Evolutionary conservation across 2,329 filamentous ascomycete genomes (phyloP), one percentile per base, ranked within the genome.

Genomic region (Aphanoascus verrucosus): DNA sequence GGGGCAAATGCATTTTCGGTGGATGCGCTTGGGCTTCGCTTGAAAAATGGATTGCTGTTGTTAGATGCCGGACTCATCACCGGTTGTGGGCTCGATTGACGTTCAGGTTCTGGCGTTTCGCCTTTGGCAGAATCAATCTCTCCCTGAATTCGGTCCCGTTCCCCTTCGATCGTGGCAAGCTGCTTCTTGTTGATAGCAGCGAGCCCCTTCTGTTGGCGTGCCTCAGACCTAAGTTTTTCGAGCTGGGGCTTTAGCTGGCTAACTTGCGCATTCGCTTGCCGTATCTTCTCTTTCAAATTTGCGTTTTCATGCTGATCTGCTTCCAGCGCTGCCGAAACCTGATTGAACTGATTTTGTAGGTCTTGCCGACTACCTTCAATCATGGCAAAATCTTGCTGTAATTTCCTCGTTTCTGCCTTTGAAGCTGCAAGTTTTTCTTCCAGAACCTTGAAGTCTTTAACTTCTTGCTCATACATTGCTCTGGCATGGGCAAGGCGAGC

Each of bases 181-280:
- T 98, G 93, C 74, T 98, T 98, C 77, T 94, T 97, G 73, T 96
- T 96, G 72, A 98, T 98, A 42, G 93, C 90, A 31, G 94, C 91
- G 59, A 97, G 77, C 15, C 93, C 93, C 73, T 94, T 97, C 65
- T 97, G 90, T 68, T 97, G 93, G 41, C 93, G 83, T 23, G 89
- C 89, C 62, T 96, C 89, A 11, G 85, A 88, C 67, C 86, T 89
- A 62, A 94, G 78, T 74, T 96, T 97, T 67, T 98, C 93, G 50
- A 98, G 82, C 60, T 91, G 84, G 32, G 90, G 89, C 68, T 89
- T 94, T 40, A 97, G 74, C 68, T 89, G 84, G 15, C 81, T 78
- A 61, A 95, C 84, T 68, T 94, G 88, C 11, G 81, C 77, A 64
- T 95, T 98, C 41, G 88, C 79, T 50, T 83, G 78, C 32, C 85